These are phyloP conservation scores for Xylaria sp. DNA, from an alignment of 2,329 filamentous ascomycete genomes.

Conservation along the genomic window DNA sequence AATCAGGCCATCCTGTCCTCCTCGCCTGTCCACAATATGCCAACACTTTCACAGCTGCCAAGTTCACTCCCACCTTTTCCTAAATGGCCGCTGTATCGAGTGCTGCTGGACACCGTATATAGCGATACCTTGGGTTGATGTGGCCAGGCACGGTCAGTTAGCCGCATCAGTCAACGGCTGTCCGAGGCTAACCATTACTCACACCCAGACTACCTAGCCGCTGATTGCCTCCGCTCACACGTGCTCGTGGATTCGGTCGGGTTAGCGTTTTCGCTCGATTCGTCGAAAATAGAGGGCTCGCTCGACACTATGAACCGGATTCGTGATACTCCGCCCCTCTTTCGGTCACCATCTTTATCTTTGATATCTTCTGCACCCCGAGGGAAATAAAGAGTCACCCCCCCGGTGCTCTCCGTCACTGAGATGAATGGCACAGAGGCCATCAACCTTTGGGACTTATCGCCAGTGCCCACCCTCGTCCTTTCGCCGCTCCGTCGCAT, in stretches of 20 bases:
- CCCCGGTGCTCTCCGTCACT: background rate
- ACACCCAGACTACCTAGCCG: background rate
- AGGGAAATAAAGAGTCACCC: background rate
- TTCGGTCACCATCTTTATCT: background rate
- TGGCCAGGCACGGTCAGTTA: background rate
- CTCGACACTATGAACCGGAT: background rate
- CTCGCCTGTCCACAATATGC: too few species aligned
- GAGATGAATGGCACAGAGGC: slow-evolving; percentile 3
- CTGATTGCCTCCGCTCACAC: background rate
- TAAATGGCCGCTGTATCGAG: too few species aligned
- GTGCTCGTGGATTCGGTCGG: background rate
- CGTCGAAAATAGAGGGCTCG: background rate
- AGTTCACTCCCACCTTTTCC: too few species aligned
- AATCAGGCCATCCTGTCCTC: too few species aligned
- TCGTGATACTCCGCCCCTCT: slow-evolving; percentile 1
- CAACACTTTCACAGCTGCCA: too few species aligned
- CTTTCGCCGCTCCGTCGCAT: slow-evolving; percentile 17
- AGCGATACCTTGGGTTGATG: background rate
- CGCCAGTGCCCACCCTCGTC: slow-evolving; percentile 24
- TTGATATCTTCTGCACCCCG: background rate
- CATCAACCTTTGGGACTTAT: slow-evolving; percentile 27
- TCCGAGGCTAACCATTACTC: background rate
- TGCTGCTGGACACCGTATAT: too few species aligned
- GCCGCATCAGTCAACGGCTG: background rate
- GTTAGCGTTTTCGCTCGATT: slow-evolving; percentile 1